Percentiles rank a stretch among this genome's conserved stretches.
Conservation (phyloP, 2,329 filamentous ascomycete species). For the Claviceps sp. region DNA sequence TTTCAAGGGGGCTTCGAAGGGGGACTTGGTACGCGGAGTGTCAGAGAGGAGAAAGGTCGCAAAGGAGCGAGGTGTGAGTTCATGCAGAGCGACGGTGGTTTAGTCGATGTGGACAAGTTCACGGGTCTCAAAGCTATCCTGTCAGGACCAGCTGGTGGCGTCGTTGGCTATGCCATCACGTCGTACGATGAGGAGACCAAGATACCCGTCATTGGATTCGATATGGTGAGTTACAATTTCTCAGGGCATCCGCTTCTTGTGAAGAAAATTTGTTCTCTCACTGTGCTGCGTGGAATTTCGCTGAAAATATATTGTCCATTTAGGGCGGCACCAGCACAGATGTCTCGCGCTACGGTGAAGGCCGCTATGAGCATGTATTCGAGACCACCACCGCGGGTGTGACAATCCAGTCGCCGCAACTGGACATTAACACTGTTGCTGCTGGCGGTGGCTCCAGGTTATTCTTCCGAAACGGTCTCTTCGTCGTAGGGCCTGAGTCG, state of each 20-base stretch:
- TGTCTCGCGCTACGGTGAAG: constrained; percentile 49
- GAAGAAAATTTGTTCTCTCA: neutral
- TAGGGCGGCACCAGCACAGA: constrained; percentile 57
- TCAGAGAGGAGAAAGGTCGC: constrained; percentile 42
- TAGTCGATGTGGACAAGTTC: constrained; percentile 46
- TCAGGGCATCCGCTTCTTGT: neutral
- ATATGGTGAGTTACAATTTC: constrained; percentile 31
- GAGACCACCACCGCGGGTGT: constrained; percentile 69
- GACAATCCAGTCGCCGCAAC: constrained; percentile 63
- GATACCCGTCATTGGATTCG: constrained; percentile 62
- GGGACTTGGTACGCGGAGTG: constrained; percentile 38
- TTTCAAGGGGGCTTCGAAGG: constrained; percentile 24
- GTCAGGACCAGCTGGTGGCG: constrained; percentile 63
- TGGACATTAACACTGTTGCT: constrained; percentile 73
- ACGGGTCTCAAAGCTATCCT: constrained; percentile 57
- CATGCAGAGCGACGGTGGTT: constrained; percentile 49
- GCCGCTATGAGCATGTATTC: constrained; percentile 36
- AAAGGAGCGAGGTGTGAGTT: constrained; percentile 53
- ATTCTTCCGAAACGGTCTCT: constrained; percentile 59
- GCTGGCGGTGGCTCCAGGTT: constrained; percentile 60
- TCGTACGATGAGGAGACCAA: constrained; percentile 55
- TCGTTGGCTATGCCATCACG: constrained; percentile 62
- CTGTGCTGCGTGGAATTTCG: neutral
- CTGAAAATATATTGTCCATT: neutral
- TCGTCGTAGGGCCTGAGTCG: constrained; percentile 60